These are phyloP conservation scores for Pleurotus giganteus DNA, from an alignment of 768 basidiomycete species.

Conservation along the genomic window DNA sequence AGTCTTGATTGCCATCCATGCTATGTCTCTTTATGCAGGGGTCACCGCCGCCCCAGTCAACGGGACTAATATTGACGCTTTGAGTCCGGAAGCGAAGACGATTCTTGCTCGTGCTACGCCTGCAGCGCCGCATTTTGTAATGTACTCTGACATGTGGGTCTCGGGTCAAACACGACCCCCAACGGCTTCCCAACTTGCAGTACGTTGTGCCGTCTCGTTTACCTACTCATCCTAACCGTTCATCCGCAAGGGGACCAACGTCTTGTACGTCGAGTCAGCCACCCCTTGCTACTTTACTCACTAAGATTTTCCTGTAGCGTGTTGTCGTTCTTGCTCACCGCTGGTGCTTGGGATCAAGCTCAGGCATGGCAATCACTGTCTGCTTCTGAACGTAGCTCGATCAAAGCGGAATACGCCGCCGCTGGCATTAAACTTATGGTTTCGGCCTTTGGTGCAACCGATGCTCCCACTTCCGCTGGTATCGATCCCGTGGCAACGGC, in stretches of 20 bases:
- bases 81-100: constrained; percentile 8
- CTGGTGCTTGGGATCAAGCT: constrained; percentile 45
- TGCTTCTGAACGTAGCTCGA: constrained; percentile 33
- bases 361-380: constrained; percentile 41
- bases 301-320: constrained; percentile 16
- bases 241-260: constrained; percentile 23
- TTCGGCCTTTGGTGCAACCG: constrained; percentile 49
- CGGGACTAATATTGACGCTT: background rate
- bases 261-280: constrained; percentile 20
- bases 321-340: constrained; percentile 39
- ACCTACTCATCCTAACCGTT: background rate
- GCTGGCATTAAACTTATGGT: constrained; percentile 61
- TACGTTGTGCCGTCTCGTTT: constrained; percentile 12
- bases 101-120: constrained; percentile 16
- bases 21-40: background rate
- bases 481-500: constrained; percentile 46
- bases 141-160: constrained; percentile 36
- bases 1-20: background rate
- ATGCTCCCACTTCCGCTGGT: constrained; percentile 43
- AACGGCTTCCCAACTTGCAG: constrained; percentile 26
- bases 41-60: constrained; percentile 1
- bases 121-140: constrained; percentile 37
- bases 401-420: constrained; percentile 45
- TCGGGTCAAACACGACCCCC: constrained; percentile 38
- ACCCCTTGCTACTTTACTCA: background rate